Evolutionary conservation across 352 stramenopile genomes (phyloP).

Genomic region (Phytopythium montanum): DNA sequence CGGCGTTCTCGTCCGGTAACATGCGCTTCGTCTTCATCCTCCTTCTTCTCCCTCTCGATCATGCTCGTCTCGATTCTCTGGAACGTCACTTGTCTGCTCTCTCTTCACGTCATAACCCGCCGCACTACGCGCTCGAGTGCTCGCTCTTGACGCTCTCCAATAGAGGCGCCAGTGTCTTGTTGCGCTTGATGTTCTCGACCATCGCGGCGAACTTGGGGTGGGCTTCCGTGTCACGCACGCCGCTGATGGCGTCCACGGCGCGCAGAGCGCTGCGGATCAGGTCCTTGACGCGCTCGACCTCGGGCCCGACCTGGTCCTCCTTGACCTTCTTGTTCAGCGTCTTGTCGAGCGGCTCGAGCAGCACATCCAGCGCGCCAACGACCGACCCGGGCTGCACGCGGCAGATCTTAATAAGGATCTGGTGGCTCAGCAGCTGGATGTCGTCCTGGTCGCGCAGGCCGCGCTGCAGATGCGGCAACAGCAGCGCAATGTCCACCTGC

Average conservation of each 20-base stretch:
- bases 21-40: not conserved
- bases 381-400: conserved; percentile 73
- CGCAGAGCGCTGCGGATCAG: conserved; percentile 95
- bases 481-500: conserved; percentile 88
- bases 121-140: conserved; percentile 21
- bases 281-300: conserved; percentile 95
- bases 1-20: conserved; percentile 6
- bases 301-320: conserved; percentile 93
- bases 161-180: conserved; percentile 51
- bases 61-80: not conserved
- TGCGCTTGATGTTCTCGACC: conserved; percentile 65
- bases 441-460: conserved; percentile 94
- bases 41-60: not conserved
- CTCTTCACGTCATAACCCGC: not conserved
- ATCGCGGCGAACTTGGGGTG: conserved; percentile 69
- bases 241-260: conserved; percentile 73
- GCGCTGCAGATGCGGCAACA: conserved; percentile 93
- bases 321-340: conserved; percentile 96
- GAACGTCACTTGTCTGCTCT: not conserved
- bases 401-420: conserved; percentile 96
- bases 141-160: conserved; percentile 70
- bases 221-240: conserved; percentile 66
- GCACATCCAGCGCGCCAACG: conserved; percentile 81
- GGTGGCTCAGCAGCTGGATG: conserved; percentile 95
- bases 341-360: conserved; percentile 94